Conservation (phyloP, 1,139 yeast genomes). For the Candida sp. region DNA sequence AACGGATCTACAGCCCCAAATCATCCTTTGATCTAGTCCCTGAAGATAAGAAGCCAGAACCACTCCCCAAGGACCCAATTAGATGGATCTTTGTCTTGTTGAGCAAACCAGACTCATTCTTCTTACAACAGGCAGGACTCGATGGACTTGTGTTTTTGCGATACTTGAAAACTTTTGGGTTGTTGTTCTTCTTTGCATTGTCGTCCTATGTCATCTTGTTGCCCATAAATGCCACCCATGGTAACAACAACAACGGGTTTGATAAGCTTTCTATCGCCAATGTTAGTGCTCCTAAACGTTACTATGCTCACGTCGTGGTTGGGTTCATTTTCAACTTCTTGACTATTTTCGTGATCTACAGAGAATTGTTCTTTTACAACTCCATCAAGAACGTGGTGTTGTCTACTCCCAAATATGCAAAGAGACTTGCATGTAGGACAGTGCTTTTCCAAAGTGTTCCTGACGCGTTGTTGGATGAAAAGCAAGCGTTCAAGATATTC, state of each 20-base stretch:
- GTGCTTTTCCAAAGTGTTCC: conserved; percentile 86
- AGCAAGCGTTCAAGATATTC: conserved; percentile 62
- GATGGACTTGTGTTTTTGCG: conserved; percentile 77
- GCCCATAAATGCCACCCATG: conserved; percentile 68
- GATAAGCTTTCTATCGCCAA: conserved; percentile 83
- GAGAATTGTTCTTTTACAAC: conserved; percentile 82
- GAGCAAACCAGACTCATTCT: conserved; percentile 64
- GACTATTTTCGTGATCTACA: conserved; percentile 71
- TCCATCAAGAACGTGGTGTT: conserved; percentile 83
- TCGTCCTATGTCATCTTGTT: conserved; percentile 59
- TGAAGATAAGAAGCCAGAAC: conserved; percentile 64
- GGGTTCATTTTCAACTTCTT: conserved; percentile 81
- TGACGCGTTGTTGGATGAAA: conserved; percentile 63
- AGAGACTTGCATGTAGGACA: conserved; percentile 75
- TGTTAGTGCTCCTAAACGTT: conserved; percentile 57
- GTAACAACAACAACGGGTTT: conserved; percentile 63
- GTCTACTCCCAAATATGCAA: conserved; percentile 80
- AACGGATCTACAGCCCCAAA: conserved; percentile 73
- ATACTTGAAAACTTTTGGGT: conserved; percentile 52
- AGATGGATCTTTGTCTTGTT: conserved; percentile 63
- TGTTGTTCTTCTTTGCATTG: conserved; percentile 42
- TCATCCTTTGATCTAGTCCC: conserved; percentile 60
- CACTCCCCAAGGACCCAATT: conserved; percentile 65
- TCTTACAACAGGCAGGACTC: conserved; percentile 73
- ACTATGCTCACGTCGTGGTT: conserved; percentile 85